Evolutionary conservation across 2,329 filamentous ascomycete genomes (phyloP).

Genomic region (Cladosporium sp.): DNA sequence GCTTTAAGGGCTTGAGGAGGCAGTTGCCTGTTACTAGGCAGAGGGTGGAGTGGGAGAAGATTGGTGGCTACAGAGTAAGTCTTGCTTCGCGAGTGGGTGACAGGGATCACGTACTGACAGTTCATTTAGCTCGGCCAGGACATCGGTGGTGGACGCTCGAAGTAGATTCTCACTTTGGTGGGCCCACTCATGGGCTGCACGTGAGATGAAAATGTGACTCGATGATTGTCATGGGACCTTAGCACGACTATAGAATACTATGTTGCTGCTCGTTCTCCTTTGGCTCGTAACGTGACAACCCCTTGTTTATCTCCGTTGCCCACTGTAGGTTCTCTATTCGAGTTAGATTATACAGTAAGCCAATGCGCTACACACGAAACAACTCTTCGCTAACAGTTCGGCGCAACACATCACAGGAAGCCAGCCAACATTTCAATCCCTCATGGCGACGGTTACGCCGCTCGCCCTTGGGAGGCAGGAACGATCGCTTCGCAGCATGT

Average conservation of each 20-base stretch:
- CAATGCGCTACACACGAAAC: background rate
- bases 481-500: background rate
- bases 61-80: conserved; percentile 82
- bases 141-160: conserved; percentile 50
- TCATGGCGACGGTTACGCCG: background rate
- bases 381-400: background rate
- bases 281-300: background rate
- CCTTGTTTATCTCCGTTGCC: background rate
- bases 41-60: conserved; percentile 99
- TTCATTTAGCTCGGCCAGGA: conserved; percentile 47
- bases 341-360: background rate
- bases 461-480: background rate
- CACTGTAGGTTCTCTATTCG: background rate
- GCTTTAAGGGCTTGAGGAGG: conserved; percentile 88
- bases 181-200: background rate
- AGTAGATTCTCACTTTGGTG: conserved; percentile 28
- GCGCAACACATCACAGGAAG: background rate
- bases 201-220: background rate
- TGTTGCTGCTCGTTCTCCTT: background rate
- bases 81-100: conserved; percentile 21
- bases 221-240: background rate
- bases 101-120: background rate
- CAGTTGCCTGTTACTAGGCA: conserved; percentile 95
- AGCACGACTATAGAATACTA: background rate
- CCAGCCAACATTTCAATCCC: background rate